Conservation (phyloP, 768 basidiomycete species). For the Kwoniella dejecticola region DNA sequence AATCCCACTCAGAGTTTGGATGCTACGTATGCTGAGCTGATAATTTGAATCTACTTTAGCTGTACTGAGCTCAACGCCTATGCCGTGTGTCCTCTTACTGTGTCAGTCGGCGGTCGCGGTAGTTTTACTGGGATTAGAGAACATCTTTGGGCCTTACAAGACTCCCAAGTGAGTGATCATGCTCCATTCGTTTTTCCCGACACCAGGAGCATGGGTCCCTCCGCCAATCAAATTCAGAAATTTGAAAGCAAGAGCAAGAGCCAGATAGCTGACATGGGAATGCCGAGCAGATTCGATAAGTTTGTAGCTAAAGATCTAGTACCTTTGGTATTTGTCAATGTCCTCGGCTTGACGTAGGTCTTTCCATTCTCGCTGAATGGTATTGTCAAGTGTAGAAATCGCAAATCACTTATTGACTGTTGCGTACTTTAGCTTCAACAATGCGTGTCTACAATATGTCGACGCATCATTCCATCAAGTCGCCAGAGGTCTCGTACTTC, state of each 20-base stretch:
- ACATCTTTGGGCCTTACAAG: conserved; percentile 35
- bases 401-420: too few species aligned
- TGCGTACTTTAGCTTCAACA: conserved; percentile 67
- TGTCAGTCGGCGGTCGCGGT: conserved; percentile 44
- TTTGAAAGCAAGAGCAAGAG: too few species aligned
- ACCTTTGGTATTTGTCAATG: conserved; percentile 74
- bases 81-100: conserved; percentile 43
- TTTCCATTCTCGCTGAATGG: not conserved
- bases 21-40: not conserved
- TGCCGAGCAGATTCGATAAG: conserved; percentile 63
- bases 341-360: conserved; percentile 75
- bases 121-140: conserved; percentile 25
- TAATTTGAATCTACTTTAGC: conserved; percentile 15
- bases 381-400: too few species aligned
- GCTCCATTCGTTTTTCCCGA: not conserved
- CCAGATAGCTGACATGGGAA: too few species aligned
- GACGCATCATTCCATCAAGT: conserved; percentile 63
- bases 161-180: conserved; percentile 32
- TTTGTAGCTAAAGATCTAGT: conserved; percentile 70
- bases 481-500: conserved; percentile 88
- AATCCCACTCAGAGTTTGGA: too few species aligned
- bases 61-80: conserved; percentile 43
- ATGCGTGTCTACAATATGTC: conserved; percentile 84
- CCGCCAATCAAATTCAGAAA: too few species aligned
- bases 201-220: too few species aligned